phyloP scores from a whole-genome alignment of 768 basidiomycete species.

The Mrakia hoshinonis region DNA sequence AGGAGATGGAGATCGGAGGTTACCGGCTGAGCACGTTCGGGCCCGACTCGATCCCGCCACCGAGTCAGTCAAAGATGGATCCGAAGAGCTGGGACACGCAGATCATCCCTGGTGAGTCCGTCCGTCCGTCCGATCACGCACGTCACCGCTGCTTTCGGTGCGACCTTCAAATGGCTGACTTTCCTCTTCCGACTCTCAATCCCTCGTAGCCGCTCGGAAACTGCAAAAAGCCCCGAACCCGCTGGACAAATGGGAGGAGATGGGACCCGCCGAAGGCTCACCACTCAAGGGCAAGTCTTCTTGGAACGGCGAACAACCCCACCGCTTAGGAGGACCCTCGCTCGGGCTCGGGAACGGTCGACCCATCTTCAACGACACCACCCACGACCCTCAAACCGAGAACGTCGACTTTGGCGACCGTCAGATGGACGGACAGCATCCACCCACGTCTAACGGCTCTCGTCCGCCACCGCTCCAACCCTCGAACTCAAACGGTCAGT shows the following conservation, averaged over 20 bases:
- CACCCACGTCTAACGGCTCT: not conserved
- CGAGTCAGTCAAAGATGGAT: not conserved
- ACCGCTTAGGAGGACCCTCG: not conserved
- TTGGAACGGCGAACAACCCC: not conserved
- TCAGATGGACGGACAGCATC: too few relatives aligned
- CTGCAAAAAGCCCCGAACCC: not conserved
- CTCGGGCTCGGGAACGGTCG: not conserved
- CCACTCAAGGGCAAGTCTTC: not conserved
- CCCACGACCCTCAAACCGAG: too few relatives aligned
- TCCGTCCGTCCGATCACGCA: not conserved
- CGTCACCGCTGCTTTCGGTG: not conserved
- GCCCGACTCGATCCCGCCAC: slow-evolving; percentile 2
- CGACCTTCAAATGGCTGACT: not conserved
- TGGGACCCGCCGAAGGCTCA: not conserved
- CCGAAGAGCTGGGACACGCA: not conserved
- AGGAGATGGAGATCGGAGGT: slow-evolving; percentile 1
- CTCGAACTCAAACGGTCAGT: not conserved
- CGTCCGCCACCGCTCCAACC: not conserved
- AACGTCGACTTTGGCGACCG: too few relatives aligned
- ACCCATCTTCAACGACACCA: not conserved
- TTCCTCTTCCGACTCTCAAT: not conserved
- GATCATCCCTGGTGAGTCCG: slow-evolving; percentile 1
- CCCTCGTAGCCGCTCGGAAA: not conserved
- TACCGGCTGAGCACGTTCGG: slow-evolving; percentile 10
- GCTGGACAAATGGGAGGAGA: slow-evolving; percentile 4